These are phyloP conservation scores for Pythium diclinum DNA, from an alignment of 352 stramenopile species.

Conservation along the genomic window DNA sequence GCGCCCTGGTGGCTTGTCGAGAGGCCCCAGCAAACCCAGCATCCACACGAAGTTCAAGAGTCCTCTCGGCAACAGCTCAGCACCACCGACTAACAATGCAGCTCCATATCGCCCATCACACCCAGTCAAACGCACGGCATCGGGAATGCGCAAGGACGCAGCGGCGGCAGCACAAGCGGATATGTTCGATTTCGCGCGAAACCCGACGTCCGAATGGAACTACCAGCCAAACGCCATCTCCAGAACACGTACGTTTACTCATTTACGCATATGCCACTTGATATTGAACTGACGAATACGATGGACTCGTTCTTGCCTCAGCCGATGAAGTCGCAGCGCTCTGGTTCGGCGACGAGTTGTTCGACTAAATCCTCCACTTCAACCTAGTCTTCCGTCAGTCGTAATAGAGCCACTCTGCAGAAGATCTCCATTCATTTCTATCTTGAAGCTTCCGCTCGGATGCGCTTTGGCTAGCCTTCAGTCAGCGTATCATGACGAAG, in stretches of 20 bases:
- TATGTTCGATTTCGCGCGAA: constrained; percentile 50
- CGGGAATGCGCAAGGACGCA: constrained; percentile 16
- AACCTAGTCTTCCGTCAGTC: not conserved
- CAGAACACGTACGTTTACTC: constrained; percentile 42
- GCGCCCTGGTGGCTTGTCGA: constrained; percentile 16
- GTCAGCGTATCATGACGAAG: not conserved
- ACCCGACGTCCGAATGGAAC: constrained; percentile 61
- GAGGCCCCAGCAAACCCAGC: constrained; percentile 7
- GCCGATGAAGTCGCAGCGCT: constrained; percentile 50
- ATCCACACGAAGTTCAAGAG: constrained; percentile 27
- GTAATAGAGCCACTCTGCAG: not conserved
- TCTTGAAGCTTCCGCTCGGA: no score
- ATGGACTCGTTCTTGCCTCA: constrained; percentile 22
- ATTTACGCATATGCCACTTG: not conserved
- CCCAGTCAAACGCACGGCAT: constrained; percentile 15
- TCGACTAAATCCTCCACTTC: constrained; percentile 28
- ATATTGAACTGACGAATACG: not conserved
- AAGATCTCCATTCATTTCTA: no score
- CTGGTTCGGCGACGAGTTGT: constrained; percentile 31
- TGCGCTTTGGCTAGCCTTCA: no score
- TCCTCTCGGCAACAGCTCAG: constrained; percentile 1
- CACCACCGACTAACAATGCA: not conserved
- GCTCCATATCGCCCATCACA: constrained; percentile 12
- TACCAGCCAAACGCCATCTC: constrained; percentile 43
- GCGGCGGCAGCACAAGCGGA: not conserved